These are phyloP conservation scores for Fusarium sp. DNA, from an alignment of 2,329 filamentous ascomycete species.

Conservation along the genomic window DNA sequence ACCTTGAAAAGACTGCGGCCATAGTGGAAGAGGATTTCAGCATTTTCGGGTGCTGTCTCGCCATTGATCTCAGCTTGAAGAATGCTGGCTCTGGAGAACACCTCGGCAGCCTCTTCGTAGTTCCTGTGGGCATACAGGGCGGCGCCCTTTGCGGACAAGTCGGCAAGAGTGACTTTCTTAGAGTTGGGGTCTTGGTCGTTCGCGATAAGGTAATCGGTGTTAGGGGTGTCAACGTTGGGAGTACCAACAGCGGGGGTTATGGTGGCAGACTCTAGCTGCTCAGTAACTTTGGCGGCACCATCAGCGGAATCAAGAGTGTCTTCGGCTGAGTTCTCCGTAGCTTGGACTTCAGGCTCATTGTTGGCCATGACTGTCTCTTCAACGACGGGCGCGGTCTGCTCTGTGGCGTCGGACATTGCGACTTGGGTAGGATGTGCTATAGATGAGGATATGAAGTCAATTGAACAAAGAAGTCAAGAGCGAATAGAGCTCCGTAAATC, in stretches of 20 bases:
- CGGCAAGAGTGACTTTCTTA: constrained; percentile 75
- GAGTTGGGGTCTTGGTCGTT: constrained; percentile 63
- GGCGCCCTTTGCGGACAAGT: constrained; percentile 84
- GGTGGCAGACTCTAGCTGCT: constrained; percentile 39
- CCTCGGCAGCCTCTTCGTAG: constrained; percentile 85
- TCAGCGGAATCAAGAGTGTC: constrained; percentile 18
- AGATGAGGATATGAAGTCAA: not conserved
- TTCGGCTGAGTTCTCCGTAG: constrained; percentile 5
- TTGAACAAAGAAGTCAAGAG: not conserved
- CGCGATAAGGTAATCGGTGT: constrained; percentile 47
- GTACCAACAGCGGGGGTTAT: constrained; percentile 35
- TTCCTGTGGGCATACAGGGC: constrained; percentile 91
- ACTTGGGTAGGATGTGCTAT: constrained; percentile 3
- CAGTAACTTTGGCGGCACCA: constrained; percentile 30
- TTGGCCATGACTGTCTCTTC: constrained; percentile 36
- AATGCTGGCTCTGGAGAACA: constrained; percentile 89
- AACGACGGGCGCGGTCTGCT: constrained; percentile 46
- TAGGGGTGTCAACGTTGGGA: constrained; percentile 37
- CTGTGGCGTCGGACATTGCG: constrained; percentile 51
- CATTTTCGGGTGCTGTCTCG: constrained; percentile 90
- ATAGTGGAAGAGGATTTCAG: constrained; percentile 94
- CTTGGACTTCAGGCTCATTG: constrained; percentile 21
- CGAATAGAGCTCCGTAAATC: not conserved
- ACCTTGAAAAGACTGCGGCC: constrained; percentile 94
- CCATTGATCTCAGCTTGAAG: constrained; percentile 93